Percentiles rank a stretch among this genome's conserved stretches.
phyloP scores from a whole-genome alignment of 2,329 filamentous ascomycete genomes.

The Xylariaceae sp. region DNA sequence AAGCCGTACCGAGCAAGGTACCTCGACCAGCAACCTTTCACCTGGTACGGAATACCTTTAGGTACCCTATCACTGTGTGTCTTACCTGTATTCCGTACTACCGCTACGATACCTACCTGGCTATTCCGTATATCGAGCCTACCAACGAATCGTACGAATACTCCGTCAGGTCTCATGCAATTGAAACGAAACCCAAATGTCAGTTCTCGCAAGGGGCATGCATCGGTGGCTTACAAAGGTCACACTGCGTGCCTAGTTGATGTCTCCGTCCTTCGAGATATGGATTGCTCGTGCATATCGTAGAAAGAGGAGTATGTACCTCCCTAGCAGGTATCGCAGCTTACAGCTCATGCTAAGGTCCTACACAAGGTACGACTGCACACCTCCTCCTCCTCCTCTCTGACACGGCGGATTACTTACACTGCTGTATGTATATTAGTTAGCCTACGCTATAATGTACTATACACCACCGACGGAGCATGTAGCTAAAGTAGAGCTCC shows the following conservation, averaged over 20 bases:
- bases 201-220: constrained; percentile 13
- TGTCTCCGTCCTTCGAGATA: not conserved
- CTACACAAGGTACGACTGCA: too few relatives aligned
- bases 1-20: too few relatives aligned
- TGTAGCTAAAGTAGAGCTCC: not conserved
- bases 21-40: too few relatives aligned
- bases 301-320: not conserved
- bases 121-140: not conserved
- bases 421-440: not conserved
- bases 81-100: not conserved
- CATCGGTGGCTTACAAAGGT: not conserved
- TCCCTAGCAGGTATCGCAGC: not conserved
- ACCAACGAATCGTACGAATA: not conserved
- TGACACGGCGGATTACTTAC: not conserved
- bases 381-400: too few relatives aligned
- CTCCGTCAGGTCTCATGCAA: constrained; percentile 4
- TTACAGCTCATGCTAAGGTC: not conserved
- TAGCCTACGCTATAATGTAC: not conserved
- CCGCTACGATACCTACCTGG: not conserved
- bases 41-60: not conserved
- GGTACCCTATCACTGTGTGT: not conserved
- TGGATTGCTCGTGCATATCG: not conserved
- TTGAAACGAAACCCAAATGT: constrained; percentile 13
- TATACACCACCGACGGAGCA: not conserved
- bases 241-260: not conserved